Base-by-base conservation (phyloP, 75 land plant genomes). In the Adiantum capillusveneris region DNA sequence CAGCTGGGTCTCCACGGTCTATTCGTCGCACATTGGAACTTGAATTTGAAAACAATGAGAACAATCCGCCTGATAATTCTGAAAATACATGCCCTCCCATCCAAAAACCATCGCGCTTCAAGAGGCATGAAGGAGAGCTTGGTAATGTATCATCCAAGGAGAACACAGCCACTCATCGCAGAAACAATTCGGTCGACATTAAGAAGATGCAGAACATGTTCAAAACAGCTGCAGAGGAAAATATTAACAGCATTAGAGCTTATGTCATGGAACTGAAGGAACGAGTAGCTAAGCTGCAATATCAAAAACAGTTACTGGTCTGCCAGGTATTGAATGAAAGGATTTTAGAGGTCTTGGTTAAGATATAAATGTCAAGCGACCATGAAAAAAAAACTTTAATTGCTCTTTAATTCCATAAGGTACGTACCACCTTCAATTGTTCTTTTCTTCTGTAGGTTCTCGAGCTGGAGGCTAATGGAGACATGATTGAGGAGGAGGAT, bases 211-310 rank as follows among this genome's bases (percentile, higher is more conserved):
- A 90, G 69, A 84, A 79, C 50, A 78, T 95, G 96, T 95, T 90
- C 54, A 84, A 90, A 65, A 95, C 83, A 68, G 99, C 99, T 46
- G 96, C 99, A 44, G 99, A 95, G 56, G 96, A 95, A 64, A 95
- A 95, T 63, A 86, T 90, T 30, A 77, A 82, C 67, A 95, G 84
- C 76, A 90, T 95, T 60, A 71, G 82, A 59, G 75, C 91, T 14
- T 95, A 95, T 70, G 99, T 95, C 0, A 95, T 91, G n/a, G 99
- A 95, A 56, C 72, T 95, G 28, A 90, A 95, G 70, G 99, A 95
- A 60, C 78, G 99, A 56, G 96, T 95, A 36, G 99, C 99, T 26
- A 66, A 66, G 42, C 65, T 66, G 12, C 62, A 59, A 30, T 66
- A 59, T 36, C 69, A 66, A 28, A 95, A 95, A 45, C 91, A 90